Evolutionary conservation across 1,284 basidiomycete species (phyloP).

Genomic region (Trametes versicolor): DNA sequence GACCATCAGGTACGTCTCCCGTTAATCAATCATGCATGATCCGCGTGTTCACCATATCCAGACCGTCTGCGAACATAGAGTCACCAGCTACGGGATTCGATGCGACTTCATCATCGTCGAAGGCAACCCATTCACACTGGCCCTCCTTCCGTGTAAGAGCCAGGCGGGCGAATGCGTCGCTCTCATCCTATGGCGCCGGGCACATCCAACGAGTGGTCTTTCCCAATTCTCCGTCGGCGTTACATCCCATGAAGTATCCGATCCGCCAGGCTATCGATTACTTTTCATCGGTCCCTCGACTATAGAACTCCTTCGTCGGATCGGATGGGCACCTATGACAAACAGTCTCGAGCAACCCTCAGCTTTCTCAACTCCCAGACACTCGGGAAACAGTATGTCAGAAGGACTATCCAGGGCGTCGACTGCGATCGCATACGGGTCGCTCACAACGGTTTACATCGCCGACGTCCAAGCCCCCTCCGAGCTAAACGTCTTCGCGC

Average conservation of each 20-base stretch:
- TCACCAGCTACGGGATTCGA: conserved; percentile 8
- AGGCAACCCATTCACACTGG: conserved; percentile 4
- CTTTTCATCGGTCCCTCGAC: neutral
- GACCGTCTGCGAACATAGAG: neutral
- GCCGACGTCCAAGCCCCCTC: neutral
- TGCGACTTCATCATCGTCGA: conserved; percentile 7
- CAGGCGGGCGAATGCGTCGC: neutral
- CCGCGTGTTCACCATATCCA: neutral
- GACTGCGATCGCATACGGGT: neutral
- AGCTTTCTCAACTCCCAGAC: neutral
- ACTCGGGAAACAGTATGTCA: neutral
- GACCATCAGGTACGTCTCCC: neutral
- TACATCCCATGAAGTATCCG: neutral
- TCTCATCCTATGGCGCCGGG: conserved; percentile 3
- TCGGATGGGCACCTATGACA: neutral
- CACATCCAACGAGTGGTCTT: neutral
- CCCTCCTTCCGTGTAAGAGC: conserved; percentile 5
- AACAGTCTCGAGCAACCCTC: neutral
- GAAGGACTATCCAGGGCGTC: neutral
- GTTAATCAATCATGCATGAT: neutral
- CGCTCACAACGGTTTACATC: conserved; percentile 1
- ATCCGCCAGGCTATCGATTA: neutral
- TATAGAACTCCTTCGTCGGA: neutral
- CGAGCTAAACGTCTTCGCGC: neutral
- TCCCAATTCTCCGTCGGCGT: conserved; percentile 4